phyloP scores from a whole-genome alignment of 2,329 filamentous ascomycete genomes.

The Pseudocercospora macadamiae region DNA sequence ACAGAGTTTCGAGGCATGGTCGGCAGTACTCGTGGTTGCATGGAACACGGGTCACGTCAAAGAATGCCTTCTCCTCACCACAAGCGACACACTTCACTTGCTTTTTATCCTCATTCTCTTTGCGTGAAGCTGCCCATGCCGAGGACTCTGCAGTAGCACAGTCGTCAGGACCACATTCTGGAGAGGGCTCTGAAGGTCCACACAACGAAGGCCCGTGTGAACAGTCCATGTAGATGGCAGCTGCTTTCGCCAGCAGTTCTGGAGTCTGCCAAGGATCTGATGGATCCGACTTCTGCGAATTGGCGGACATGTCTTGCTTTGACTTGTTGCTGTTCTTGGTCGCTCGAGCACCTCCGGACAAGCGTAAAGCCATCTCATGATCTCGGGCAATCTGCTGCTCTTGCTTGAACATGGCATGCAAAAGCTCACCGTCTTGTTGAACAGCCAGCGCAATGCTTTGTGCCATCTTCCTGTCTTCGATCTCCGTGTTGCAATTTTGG shows the following conservation, averaged over 20 bases:
- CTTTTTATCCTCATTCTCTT: slow-evolving; percentile 5
- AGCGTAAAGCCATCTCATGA: slow-evolving; percentile 23
- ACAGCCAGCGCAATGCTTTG: slow-evolving; percentile 29
- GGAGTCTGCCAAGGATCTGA: slow-evolving; percentile 22
- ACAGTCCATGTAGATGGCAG: slow-evolving; percentile 28
- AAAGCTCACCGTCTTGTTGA: slow-evolving; percentile 19
- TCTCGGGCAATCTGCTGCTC: slow-evolving; percentile 30
- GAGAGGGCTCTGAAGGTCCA: not conserved
- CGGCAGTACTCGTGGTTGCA: slow-evolving; percentile 57
- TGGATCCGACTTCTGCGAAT: slow-evolving; percentile 9
- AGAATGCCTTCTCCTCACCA: slow-evolving; percentile 34
- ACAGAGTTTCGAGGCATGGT: slow-evolving; percentile 51
- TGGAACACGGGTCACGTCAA: slow-evolving; percentile 32
- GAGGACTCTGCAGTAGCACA: slow-evolving; percentile 25
- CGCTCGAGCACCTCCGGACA: slow-evolving; percentile 4
- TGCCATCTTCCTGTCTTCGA: slow-evolving; percentile 28
- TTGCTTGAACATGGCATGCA: slow-evolving; percentile 17
- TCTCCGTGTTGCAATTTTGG: slow-evolving; percentile 13
- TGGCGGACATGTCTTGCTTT: not conserved
- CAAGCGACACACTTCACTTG: slow-evolving; percentile 34
- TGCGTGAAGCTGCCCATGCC: slow-evolving; percentile 23
- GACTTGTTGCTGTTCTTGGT: not conserved
- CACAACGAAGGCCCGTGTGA: not conserved
- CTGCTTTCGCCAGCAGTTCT: slow-evolving; percentile 28
- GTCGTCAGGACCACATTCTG: slow-evolving; percentile 20